phyloP scores from a whole-genome alignment of 2,329 filamentous ascomycete genomes.

The Stylonectria norvegica region DNA sequence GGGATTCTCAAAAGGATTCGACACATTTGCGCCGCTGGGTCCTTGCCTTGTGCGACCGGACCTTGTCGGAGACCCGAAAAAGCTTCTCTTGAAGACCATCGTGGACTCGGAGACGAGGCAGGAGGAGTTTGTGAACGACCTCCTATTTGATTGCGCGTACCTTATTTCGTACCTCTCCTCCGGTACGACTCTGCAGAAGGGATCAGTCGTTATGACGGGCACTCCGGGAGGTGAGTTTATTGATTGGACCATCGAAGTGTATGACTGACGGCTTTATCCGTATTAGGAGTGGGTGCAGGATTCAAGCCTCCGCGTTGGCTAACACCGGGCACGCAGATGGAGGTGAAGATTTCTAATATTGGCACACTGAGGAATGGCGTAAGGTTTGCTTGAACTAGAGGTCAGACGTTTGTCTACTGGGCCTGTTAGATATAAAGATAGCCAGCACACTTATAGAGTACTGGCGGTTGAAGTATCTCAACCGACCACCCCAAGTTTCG shows the following conservation, averaged over 20 bases:
- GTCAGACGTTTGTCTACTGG: too few relatives aligned
- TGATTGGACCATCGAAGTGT: neutral
- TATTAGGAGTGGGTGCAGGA: slow-evolving; percentile 39
- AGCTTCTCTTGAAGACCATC: slow-evolving; percentile 42
- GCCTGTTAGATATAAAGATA: too few relatives aligned
- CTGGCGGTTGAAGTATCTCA: too few relatives aligned
- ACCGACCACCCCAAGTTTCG: too few relatives aligned
- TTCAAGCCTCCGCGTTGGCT: slow-evolving; percentile 39
- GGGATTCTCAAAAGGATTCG: slow-evolving; percentile 56
- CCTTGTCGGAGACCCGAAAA: slow-evolving; percentile 41
- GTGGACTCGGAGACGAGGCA: slow-evolving; percentile 49
- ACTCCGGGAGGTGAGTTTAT: slow-evolving; percentile 38
- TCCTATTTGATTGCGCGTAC: slow-evolving; percentile 43
- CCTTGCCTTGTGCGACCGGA: slow-evolving; percentile 42
- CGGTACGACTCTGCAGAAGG: slow-evolving; percentile 42
- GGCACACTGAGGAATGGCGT: slow-evolving; percentile 41
- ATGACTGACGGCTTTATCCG: neutral
- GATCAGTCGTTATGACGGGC: slow-evolving; percentile 44
- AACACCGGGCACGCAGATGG: slow-evolving; percentile 37
- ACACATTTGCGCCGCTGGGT: slow-evolving; percentile 52
- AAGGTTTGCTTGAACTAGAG: slow-evolving; percentile 5
- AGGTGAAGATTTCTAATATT: slow-evolving; percentile 37
- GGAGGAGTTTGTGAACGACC: slow-evolving; percentile 35
- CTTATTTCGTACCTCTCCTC: slow-evolving; percentile 36
- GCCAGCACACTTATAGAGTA: too few relatives aligned